phyloP scores from a whole-genome alignment of 2,329 filamentous ascomycete species.

The Fusarium multiceps region DNA sequence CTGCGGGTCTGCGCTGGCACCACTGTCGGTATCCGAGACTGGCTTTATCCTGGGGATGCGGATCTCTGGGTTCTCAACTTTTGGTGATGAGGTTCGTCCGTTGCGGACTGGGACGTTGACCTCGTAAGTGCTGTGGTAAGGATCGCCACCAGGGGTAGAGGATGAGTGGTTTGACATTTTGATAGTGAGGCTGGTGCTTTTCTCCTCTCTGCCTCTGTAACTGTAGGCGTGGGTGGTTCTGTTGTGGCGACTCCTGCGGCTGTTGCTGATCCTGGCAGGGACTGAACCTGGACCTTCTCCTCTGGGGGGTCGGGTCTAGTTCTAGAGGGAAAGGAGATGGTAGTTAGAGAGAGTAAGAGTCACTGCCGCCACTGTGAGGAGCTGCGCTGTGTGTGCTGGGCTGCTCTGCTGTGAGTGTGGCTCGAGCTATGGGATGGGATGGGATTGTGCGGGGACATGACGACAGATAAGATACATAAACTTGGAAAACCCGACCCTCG shows the following conservation, averaged over 20 bases:
- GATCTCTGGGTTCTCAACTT: conserved; percentile 43
- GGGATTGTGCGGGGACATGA: conserved; percentile 43
- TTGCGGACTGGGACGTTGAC: conserved; percentile 42
- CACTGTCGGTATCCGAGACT: conserved; percentile 43
- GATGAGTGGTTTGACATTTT: conserved; percentile 22
- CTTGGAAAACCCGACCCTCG: conserved; percentile 15
- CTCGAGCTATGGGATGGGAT: conserved; percentile 13
- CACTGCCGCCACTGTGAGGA: conserved; percentile 20
- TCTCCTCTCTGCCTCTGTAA: not conserved
- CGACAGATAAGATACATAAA: conserved; percentile 33
- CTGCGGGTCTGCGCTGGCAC: conserved; percentile 15
- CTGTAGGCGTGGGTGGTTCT: conserved; percentile 4
- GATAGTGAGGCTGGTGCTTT: not conserved
- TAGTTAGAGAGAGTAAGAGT: conserved; percentile 22
- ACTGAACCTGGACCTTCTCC: not conserved
- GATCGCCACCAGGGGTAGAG: conserved; percentile 36
- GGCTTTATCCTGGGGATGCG: conserved; percentile 56
- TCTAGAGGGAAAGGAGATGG: conserved; percentile 23
- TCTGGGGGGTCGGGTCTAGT: conserved; percentile 18
- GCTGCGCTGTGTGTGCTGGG: conserved; percentile 7
- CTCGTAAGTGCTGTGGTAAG: conserved; percentile 46
- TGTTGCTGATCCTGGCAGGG: conserved; percentile 13
- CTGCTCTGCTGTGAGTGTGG: conserved; percentile 29
- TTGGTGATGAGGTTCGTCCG: conserved; percentile 20
- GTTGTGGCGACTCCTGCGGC: not conserved